Percentiles rank a stretch among this genome's conserved stretches.
Evolutionary conservation across 768 basidiomycete genomes (phyloP).

Genomic region (Inosperma sp.): DNA sequence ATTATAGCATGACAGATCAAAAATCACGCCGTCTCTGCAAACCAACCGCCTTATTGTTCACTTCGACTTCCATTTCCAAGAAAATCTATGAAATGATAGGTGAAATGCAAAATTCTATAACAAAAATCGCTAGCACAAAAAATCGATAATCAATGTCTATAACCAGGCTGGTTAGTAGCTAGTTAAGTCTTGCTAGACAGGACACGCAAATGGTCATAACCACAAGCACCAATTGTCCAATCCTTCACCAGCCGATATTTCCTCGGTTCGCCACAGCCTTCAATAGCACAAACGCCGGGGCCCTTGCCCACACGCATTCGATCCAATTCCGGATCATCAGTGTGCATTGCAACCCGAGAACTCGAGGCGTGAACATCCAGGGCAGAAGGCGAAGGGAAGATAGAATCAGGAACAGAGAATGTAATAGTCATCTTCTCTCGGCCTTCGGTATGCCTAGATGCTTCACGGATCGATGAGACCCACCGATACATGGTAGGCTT

Average conservation of each 20-base stretch:
- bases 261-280: slow-evolving; percentile 49
- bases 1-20: too few species aligned
- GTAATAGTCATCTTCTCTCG: slow-evolving; percentile 44
- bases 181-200: slow-evolving; percentile 35
- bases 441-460: slow-evolving; percentile 16
- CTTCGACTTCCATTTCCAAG: too few species aligned
- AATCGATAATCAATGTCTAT: too few species aligned
- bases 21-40: too few species aligned
- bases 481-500: slow-evolving; percentile 65
- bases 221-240: slow-evolving; percentile 62
- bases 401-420: slow-evolving; percentile 48
- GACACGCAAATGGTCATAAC: slow-evolving; percentile 57
- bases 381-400: slow-evolving; percentile 8
- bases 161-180: background rate
- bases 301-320: slow-evolving; percentile 18
- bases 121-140: too few species aligned
- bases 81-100: too few species aligned
- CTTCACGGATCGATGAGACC: slow-evolving; percentile 53
- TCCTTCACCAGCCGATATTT: slow-evolving; percentile 67
- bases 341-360: too few species aligned
- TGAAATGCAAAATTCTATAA: too few species aligned
- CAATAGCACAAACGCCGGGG: slow-evolving; percentile 46
- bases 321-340: slow-evolving; percentile 4
- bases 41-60: too few species aligned
- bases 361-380: too few species aligned